Percentiles rank a stretch among this genome's conserved stretches.
Evolutionary conservation across 2,329 filamentous ascomycete genomes (phyloP).

Genomic region (Grosmannia penicillata): DNA sequence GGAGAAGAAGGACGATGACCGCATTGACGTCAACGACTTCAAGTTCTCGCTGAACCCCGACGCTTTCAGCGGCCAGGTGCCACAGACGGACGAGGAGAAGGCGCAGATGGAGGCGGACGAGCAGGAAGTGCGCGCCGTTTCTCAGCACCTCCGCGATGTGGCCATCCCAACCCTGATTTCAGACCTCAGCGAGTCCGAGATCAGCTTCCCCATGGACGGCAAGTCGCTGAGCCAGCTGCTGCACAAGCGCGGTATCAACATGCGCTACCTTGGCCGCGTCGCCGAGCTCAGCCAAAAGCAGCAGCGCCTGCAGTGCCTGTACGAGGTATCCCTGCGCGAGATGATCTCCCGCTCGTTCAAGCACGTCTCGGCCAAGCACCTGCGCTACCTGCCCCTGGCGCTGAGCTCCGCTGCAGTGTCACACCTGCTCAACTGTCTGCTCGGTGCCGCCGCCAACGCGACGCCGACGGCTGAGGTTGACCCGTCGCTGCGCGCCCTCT

Average conservation of each 20-base stretch:
- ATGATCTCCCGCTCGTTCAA: constrained; percentile 96
- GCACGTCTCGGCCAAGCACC: constrained; percentile 67
- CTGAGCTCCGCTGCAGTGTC: constrained; percentile 68
- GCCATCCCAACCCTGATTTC: constrained; percentile 74
- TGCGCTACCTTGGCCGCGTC: constrained; percentile 84
- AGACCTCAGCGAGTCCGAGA: constrained; percentile 80
- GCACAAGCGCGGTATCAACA: constrained; percentile 94
- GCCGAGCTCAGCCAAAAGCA: constrained; percentile 51
- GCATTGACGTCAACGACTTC: constrained; percentile 78
- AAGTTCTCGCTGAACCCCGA: constrained; percentile 85
- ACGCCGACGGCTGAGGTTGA: constrained; percentile 69
- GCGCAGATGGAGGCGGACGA: constrained; percentile 71
- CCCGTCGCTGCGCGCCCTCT: constrained; percentile 56
- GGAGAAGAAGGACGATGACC: constrained; percentile 35
- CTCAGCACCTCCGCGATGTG: constrained; percentile 59
- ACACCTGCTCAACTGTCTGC: constrained; percentile 85
- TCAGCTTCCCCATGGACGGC: constrained; percentile 98
- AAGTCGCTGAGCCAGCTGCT: constrained; percentile 74
- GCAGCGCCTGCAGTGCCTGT: constrained; percentile 61
- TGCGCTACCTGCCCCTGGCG: constrained; percentile 64
- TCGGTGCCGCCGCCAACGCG: constrained; percentile 63
- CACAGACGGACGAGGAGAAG: constrained; percentile 85
- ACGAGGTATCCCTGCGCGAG: constrained; percentile 68
- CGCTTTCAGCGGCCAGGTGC: constrained; percentile 81
- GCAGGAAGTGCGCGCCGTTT: constrained; percentile 72